A percentile compares a stretch with the other conserved stretches of the same genome.
Evolutionary conservation across 75 land plant species (phyloP).

Genomic region (Cupressus sempervirens): DNA sequence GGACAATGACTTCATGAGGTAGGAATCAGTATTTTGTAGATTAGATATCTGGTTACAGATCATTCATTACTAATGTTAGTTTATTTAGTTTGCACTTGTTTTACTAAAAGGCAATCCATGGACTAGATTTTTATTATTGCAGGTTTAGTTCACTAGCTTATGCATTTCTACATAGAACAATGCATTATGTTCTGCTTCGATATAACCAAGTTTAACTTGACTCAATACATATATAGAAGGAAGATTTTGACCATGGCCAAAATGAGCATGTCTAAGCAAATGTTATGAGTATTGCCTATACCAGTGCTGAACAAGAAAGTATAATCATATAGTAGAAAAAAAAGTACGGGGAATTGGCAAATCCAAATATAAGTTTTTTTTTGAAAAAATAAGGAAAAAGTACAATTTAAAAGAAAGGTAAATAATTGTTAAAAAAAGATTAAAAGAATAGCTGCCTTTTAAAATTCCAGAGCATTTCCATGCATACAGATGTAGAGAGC

Average conservation of each 20-base stretch:
- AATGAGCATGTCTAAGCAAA: neutral
- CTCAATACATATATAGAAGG: neutral
- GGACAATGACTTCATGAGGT: slow-evolving; percentile 16
- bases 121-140: neutral
- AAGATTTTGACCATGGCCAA: neutral
- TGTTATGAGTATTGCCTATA: neutral
- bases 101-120: neutral
- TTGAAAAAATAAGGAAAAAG: too few relatives aligned
- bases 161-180: neutral
- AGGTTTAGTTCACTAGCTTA: neutral
- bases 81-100: neutral
- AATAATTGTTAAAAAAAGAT: too few relatives aligned
- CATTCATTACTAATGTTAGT: neutral
- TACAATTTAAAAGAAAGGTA: too few relatives aligned
- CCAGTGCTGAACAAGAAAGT: neutral
- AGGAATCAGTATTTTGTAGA: neutral
- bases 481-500: too few relatives aligned
- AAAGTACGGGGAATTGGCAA: too few relatives aligned
- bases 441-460: too few relatives aligned
- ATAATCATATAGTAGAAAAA: neutral
- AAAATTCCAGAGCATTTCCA: too few relatives aligned
- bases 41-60: neutral
- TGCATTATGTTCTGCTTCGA: neutral
- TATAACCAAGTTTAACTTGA: neutral
- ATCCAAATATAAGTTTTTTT: too few relatives aligned